Evolutionary conservation across 805 yeast species (phyloP), one percentile per base, ranked within the genome.

Genomic region (Nakazawaea holstii): DNA sequence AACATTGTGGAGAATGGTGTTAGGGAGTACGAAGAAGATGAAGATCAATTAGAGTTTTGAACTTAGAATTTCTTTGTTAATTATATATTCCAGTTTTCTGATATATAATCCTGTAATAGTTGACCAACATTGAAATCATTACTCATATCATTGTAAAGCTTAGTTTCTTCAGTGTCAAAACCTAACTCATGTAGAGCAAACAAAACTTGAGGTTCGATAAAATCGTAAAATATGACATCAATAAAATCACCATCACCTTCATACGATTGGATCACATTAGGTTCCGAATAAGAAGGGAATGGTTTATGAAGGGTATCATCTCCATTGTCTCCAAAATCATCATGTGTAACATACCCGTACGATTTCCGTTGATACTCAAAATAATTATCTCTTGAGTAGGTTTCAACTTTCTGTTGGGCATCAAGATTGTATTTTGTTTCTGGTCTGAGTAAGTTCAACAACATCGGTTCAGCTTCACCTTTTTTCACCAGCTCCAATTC

Each of bases 321-420:
- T 20, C 99, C 99, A 52, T 82, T 80, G 53, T 70, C 65, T 0
- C 97, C 99, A 55, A 75, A 73, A 58, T 92, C 98, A 60, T 94
- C 99, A 40, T 65, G 56, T 0, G 99, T 92, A 0, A 80, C 82
- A 55, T 85, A 87, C 0, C 99, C 99, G 51, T 77, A 79, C 1
- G 80, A 27, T 28, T 46, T 50, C 37, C 42, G 26, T 13, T 24
- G 46, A 35, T 17, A 51, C 48, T 27, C 44, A 40, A 29, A 52
- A 35, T 10, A 33, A 15, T 13, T 17, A 10, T 14, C 29, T 15
- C 14, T 39, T n/a, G 6, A 7, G 7, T 2, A 20, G 15, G 55
- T 8, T 26, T n/a, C 39, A 38, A 24, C 33, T 17, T 13, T 28
- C 6, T 11, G 26, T 30, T 13, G 8, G 30, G 24, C 10, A 29